Conservation (phyloP, 129 eudicot species). For the Tanacetum coccineum region DNA sequence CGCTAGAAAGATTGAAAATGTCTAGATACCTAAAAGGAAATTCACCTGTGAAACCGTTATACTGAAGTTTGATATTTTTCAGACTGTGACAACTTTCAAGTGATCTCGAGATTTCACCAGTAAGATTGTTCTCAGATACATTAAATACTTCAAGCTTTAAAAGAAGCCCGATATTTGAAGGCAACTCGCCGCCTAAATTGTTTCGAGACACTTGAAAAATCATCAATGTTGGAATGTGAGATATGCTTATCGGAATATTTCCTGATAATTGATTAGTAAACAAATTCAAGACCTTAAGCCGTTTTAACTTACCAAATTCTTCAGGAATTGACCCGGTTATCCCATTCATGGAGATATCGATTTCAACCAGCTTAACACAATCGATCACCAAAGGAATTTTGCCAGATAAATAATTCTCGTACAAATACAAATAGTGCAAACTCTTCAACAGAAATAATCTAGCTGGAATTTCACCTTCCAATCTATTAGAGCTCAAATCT, state of each 20-base stretch:
- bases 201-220: conserved; percentile 44
- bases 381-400: conserved; percentile 47
- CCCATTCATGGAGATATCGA: conserved; percentile 57
- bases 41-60: conserved; percentile 63
- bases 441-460: conserved; percentile 65
- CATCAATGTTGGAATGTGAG: conserved; percentile 37
- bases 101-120: conserved; percentile 68
- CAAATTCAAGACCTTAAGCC: no score
- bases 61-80: conserved; percentile 44
- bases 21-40: conserved; percentile 64
- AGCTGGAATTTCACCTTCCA: conserved; percentile 62
- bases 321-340: conserved; percentile 53
- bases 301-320: no score
- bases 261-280: no score
- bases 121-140: conserved; percentile 55
- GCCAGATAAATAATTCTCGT: conserved; percentile 54
- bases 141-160: conserved; percentile 71
- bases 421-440: conserved; percentile 41
- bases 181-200: conserved; percentile 58
- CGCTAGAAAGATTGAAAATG: conserved; percentile 34
- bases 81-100: conserved; percentile 47
- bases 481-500: conserved; percentile 54
- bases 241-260: conserved; percentile 49
- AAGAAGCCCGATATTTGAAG: conserved; percentile 56
- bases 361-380: conserved; percentile 40